phyloP scores from a whole-genome alignment of 2,329 filamentous ascomycete genomes.

The Curvularia lunata region DNA sequence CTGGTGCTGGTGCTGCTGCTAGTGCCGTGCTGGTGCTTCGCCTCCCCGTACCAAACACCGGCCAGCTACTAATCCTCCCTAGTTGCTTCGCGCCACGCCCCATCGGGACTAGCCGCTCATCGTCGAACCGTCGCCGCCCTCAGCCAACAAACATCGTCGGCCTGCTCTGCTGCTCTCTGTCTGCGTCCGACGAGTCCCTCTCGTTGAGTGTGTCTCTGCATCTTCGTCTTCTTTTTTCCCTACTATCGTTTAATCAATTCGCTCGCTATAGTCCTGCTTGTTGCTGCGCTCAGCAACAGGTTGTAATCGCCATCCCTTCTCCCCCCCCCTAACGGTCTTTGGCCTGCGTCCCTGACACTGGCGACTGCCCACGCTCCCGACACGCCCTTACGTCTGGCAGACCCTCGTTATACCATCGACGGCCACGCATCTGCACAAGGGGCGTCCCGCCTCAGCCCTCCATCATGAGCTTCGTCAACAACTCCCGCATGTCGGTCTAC shows the following conservation, averaged over 20 bases:
- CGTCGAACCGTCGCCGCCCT: slow-evolving; percentile 32
- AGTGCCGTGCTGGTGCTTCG: background rate
- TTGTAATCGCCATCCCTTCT: background rate
- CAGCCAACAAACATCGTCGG: slow-evolving; percentile 26
- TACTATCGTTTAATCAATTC: slow-evolving; percentile 36
- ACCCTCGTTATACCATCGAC: slow-evolving; percentile 17
- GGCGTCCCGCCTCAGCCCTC: slow-evolving; percentile 37
- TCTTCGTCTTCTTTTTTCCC: slow-evolving; percentile 27
- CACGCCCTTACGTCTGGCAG: slow-evolving; percentile 26
- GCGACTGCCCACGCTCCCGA: slow-evolving; percentile 17
- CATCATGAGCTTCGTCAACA: slow-evolving; percentile 60
- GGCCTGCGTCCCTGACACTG: slow-evolving; percentile 1
- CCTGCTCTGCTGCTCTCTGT: slow-evolving; percentile 22
- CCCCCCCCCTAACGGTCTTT: background rate
- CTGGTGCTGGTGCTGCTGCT: background rate
- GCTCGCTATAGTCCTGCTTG: slow-evolving; percentile 27
- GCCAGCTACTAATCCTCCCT: slow-evolving; percentile 20
- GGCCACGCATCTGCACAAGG: slow-evolving; percentile 20
- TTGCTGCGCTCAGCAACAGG: slow-evolving; percentile 3
- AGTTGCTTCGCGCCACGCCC: slow-evolving; percentile 23
- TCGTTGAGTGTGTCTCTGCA: slow-evolving; percentile 18
- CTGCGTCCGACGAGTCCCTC: slow-evolving; percentile 19
- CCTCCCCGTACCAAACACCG: slow-evolving; percentile 1
- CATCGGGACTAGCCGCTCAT: slow-evolving; percentile 28
- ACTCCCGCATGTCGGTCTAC: slow-evolving; percentile 66